These are phyloP conservation scores for Saururus chinensis DNA, from an alignment of 164 flowering plant species.

Conservation along the genomic window DNA sequence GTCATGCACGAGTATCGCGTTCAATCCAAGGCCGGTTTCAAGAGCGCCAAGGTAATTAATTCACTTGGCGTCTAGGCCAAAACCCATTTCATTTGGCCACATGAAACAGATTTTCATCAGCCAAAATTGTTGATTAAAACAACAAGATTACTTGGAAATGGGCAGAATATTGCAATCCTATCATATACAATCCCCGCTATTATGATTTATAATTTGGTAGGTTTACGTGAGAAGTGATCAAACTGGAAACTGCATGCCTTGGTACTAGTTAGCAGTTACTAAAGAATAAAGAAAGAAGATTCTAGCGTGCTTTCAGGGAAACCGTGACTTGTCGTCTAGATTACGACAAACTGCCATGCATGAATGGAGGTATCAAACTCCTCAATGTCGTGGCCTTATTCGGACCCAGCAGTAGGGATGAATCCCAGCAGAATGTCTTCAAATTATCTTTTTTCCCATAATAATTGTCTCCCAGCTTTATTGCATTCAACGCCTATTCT, in stretches of 20 bases:
- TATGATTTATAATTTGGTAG: too few relatives aligned
- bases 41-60: conserved; percentile 49
- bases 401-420: background rate
- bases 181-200: too few relatives aligned
- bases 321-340: background rate
- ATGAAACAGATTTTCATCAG: too few relatives aligned
- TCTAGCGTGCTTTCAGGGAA: conserved; percentile 1
- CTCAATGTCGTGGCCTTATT: background rate
- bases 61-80: background rate
- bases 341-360: background rate
- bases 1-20: conserved; percentile 94
- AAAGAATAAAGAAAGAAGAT: background rate
- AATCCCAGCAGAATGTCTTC: background rate
- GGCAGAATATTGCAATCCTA: background rate
- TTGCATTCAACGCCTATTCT: background rate
- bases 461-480: background rate
- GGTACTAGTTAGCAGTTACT: background rate
- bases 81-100: background rate
- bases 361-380: background rate
- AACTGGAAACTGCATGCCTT: background rate
- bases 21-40: conserved; percentile 48
- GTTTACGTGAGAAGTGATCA: background rate
- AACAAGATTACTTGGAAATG: background rate
- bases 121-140: too few relatives aligned
- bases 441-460: background rate